phyloP scores from a whole-genome alignment of 2,329 filamentous ascomycete genomes.

The Diaporthe sp. region DNA sequence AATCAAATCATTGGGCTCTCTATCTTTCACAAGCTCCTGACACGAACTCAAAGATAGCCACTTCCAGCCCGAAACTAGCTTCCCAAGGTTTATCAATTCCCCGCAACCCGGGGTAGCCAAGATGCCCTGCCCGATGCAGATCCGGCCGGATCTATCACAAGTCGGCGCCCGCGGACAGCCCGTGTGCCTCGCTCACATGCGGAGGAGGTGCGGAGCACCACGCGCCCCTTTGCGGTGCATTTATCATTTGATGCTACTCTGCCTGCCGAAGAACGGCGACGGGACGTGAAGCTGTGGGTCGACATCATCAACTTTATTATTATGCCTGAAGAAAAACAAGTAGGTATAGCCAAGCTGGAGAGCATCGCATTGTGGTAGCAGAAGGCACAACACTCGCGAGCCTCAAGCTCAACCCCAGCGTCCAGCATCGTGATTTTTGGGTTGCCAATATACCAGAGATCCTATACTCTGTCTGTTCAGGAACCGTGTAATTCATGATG shows the following conservation, averaged over 20 bases:
- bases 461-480: not conserved
- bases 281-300: not conserved
- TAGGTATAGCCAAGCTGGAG: not conserved
- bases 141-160: slow-evolving; percentile 23
- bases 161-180: slow-evolving; percentile 32
- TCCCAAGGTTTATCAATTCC: not conserved
- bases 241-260: not conserved
- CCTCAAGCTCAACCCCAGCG: not conserved
- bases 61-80: not conserved
- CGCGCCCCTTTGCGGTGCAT: not conserved
- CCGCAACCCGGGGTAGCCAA: slow-evolving; percentile 16
- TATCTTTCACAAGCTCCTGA: not conserved
- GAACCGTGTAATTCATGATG: not conserved
- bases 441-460: not conserved
- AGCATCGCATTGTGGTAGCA: not conserved
- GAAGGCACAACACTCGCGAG: not conserved
- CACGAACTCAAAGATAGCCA: not conserved
- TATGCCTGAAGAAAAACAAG: not conserved
- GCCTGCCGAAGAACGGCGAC: not conserved
- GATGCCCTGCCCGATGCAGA: slow-evolving; percentile 12
- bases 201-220: slow-evolving; percentile 14
- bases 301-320: not conserved
- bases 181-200: not conserved
- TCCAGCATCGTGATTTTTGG: too few relatives aligned
- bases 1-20: not conserved